phyloP scores from a whole-genome alignment of 164 flowering plant genomes.

The Vitis amurensis region DNA sequence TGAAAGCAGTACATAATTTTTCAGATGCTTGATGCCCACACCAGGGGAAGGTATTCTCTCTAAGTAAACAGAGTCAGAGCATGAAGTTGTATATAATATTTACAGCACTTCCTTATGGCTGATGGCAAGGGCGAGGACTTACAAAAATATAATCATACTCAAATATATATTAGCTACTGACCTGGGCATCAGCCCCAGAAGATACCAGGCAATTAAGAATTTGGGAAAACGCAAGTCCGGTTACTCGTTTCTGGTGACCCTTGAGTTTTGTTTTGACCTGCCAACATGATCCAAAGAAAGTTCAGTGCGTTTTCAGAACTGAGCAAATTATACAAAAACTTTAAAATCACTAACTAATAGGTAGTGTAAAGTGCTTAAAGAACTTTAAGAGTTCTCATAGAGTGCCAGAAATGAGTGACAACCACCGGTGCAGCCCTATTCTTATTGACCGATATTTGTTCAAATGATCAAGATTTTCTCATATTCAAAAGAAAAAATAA shows the following conservation, averaged over 20 bases:
- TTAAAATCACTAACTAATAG: neutral
- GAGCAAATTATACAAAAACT: neutral
- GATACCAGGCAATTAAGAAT: conserved; percentile 57
- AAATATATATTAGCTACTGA: conserved; percentile 11
- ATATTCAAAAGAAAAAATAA: neutral
- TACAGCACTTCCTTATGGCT: neutral
- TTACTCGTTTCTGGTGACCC: conserved; percentile 66
- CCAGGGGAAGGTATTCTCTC: no score
- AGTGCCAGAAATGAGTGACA: neutral
- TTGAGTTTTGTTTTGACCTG: conserved; percentile 75
- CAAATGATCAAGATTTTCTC: neutral
- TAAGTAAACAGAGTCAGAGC: no score
- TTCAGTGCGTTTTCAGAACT: neutral
- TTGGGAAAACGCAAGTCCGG: conserved; percentile 78
- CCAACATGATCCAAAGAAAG: neutral
- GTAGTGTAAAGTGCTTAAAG: neutral
- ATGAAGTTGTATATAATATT: no score
- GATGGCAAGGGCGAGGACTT: neutral
- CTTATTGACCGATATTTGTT: neutral
- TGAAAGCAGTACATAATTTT: no score
- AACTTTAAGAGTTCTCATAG: neutral
- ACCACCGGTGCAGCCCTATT: neutral
- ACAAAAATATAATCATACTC: neutral
- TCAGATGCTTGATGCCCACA: no score
- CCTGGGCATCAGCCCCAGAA: conserved; percentile 85